A percentile compares a stretch with the other conserved stretches of the same genome.
These are phyloP conservation scores for Trypanosoma vivax DNA, from an alignment of 208 protist species.

Conservation along the genomic window DNA sequence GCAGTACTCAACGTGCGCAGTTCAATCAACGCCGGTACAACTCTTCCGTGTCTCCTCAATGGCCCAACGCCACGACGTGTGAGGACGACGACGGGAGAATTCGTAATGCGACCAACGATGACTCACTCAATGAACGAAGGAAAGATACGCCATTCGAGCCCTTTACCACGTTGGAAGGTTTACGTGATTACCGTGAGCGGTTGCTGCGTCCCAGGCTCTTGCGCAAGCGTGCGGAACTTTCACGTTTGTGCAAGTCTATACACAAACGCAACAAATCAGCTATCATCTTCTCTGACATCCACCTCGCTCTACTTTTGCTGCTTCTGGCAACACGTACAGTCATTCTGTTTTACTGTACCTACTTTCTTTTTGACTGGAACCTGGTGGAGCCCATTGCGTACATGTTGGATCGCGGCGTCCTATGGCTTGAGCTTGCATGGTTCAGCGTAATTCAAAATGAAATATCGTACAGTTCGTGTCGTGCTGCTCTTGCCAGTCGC, in stretches of 20 bases:
- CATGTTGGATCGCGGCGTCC: slow-evolving; percentile 59
- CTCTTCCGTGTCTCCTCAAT: too few species aligned
- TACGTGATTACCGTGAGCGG: slow-evolving; percentile 29
- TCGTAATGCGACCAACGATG: not conserved
- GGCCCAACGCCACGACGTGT: too few species aligned
- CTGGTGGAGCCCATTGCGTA: slow-evolving; percentile 89
- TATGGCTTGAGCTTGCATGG: slow-evolving; percentile 64
- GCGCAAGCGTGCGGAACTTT: slow-evolving; percentile 24
- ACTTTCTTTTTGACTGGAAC: slow-evolving; percentile 82
- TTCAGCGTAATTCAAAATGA: slow-evolving; percentile 52
- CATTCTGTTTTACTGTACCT: slow-evolving; percentile 76
- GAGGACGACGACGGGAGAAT: too few species aligned
- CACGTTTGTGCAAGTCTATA: slow-evolving; percentile 22
- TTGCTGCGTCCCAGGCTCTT: slow-evolving; percentile 21
- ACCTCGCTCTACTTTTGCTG: slow-evolving; percentile 23
- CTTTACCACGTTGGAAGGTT: slow-evolving; percentile 11
- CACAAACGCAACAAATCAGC: slow-evolving; percentile 26
- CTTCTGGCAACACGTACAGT: slow-evolving; percentile 39
- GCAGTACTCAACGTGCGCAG: too few species aligned
- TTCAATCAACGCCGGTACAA: too few species aligned
- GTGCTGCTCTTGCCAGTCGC: slow-evolving; percentile 17
- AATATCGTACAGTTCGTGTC: slow-evolving; percentile 36
- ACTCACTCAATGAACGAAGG: not conserved
- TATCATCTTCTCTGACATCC: slow-evolving; percentile 16
- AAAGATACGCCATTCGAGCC: not conserved